These are phyloP conservation scores for Seiridium cupressi DNA, from an alignment of 2,329 filamentous ascomycete species.

Conservation along the genomic window DNA sequence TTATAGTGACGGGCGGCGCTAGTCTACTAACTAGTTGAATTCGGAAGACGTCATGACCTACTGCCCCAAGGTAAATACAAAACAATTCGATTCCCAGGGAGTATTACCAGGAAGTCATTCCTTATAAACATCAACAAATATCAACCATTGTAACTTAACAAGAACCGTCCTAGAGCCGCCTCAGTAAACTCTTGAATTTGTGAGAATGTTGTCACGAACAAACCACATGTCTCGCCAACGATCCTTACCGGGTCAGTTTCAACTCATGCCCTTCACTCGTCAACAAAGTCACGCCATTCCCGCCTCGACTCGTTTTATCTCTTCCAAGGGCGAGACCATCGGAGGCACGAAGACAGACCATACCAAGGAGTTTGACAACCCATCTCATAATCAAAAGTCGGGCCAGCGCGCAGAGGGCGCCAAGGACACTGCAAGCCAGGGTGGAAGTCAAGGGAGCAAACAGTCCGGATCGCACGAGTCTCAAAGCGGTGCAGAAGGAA, in stretches of 20 bases:
- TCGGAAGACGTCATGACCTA: not conserved
- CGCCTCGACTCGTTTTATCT: not conserved
- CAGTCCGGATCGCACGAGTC: not conserved
- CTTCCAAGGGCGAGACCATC: not conserved
- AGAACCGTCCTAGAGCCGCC: not conserved
- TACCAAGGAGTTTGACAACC: not conserved
- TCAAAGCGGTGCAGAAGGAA: not conserved
- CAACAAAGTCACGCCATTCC: not conserved
- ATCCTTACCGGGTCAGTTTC: not conserved
- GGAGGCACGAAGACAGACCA: conserved; percentile 2
- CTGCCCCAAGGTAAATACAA: not conserved
- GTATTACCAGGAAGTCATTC: not conserved
- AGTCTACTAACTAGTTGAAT: not conserved
- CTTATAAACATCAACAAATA: too few relatives aligned
- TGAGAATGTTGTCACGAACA: not conserved
- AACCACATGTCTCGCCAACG: not conserved
- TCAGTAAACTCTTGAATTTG: not conserved
- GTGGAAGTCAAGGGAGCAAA: not conserved
- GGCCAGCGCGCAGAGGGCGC: not conserved
- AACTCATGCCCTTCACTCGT: not conserved
- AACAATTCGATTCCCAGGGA: not conserved
- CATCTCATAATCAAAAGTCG: not conserved
- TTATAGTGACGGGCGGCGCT: not conserved
- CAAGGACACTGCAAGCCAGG: not conserved
- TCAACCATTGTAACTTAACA: not conserved